A percentile compares a stretch with the other conserved stretches of the same genome.
Evolutionary conservation across 2,329 filamentous ascomycete species (phyloP).

Genomic region (Ustulina deusta): DNA sequence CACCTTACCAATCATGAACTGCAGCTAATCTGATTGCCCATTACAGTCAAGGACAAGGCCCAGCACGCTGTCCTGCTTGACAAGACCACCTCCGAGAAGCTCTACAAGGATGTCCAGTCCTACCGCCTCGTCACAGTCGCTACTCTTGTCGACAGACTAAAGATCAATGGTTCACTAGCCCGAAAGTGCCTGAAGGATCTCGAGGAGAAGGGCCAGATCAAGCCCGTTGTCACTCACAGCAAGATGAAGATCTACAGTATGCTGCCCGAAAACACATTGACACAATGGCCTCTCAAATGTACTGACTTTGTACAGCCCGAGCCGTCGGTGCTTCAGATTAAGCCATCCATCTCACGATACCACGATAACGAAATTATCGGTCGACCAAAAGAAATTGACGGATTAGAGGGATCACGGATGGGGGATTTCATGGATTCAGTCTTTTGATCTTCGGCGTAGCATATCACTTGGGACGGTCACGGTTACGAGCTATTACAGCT

Average conservation of each 20-base stretch:
- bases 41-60: conserved; percentile 98
- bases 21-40: conserved; percentile 40
- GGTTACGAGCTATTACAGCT: conserved; percentile 50
- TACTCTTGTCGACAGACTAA: conserved; percentile 98
- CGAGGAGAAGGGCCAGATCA: conserved; percentile 98
- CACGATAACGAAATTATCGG: conserved; percentile 49
- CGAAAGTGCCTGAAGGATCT: conserved; percentile 89
- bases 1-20: conserved; percentile 8
- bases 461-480: conserved; percentile 49
- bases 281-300: conserved; percentile 19
- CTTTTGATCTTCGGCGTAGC: conserved; percentile 54
- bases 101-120: conserved; percentile 99
- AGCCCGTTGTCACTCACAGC: conserved; percentile 95
- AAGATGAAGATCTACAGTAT: conserved; percentile 98
- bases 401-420: conserved; percentile 48
- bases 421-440: conserved; percentile 50
- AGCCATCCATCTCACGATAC: conserved; percentile 52
- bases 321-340: conserved; percentile 53
- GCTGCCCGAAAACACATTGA: conserved; percentile 45
- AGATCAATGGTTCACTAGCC: conserved; percentile 99
- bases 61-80: conserved; percentile 99
- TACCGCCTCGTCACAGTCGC: conserved; percentile 99
- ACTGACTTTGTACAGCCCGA: conserved; percentile 46
- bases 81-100: conserved; percentile 96
- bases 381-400: conserved; percentile 45